Evolutionary conservation across 257 asterid genomes (phyloP), one percentile per base, ranked within the genome.

Genomic region (Penstemon newberryi): DNA sequence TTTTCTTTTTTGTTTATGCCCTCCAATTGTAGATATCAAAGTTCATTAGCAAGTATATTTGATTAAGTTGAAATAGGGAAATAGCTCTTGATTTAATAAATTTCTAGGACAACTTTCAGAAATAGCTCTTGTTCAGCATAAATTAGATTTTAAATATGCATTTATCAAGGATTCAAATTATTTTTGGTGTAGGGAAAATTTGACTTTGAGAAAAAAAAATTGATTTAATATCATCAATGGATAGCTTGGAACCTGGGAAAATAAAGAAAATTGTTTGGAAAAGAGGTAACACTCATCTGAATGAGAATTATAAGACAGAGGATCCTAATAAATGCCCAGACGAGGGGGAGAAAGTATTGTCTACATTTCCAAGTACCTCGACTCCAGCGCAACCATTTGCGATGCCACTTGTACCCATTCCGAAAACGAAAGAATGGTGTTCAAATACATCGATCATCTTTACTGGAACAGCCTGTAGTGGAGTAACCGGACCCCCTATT

Each of bases 401-500:
- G 63, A 66, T 89, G 83, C 84, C 92, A 55, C 79, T 89, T 73
- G 60, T 84, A 66, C 86, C 90, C 58, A 39, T 81, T 79, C 82
- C 78, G 15, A 75, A 70, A 69, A 71, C 75, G 69, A 87, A 79
- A 49, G 76, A 78, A 45, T 74, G 82, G 78, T 66, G 79, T 70
- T 73, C 81, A 44, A 76, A 71, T 60, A 62, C 70, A 5, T 71
- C 90, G 3, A 64, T 82, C 7, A 47, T 76, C 81, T 71, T 89
- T 67, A 81, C 82, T 8, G 96, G 96, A 73, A 82, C 95, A 39
- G 96, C 89, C 57, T 42, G 78, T 67, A 67, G 58, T 76, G 90
- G 73, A 5, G 76, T 65, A 25, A 73, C 73, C 15, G 98, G 90
- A 53, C 91, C 98, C 25, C 87, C 95, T 3, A 76, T 92, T 38